phyloP scores from a whole-genome alignment of 495 filamentous ascomycete species.

The Lentithecium fluviatile region DNA sequence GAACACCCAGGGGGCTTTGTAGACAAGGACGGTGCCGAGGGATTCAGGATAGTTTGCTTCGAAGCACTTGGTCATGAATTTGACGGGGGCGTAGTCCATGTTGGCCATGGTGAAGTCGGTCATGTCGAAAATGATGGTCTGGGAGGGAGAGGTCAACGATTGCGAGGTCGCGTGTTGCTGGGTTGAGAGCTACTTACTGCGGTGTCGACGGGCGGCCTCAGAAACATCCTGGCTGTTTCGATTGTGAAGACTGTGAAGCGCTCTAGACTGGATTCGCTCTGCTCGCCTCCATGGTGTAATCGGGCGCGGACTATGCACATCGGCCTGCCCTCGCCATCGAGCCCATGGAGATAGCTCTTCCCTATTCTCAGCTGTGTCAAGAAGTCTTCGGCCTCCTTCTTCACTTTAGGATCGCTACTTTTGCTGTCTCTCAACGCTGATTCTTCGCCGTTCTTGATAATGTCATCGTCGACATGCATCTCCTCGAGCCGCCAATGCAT shows the following conservation, averaged over 20 bases:
- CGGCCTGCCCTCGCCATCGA: constrained; percentile 80
- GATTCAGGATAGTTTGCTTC: constrained; percentile 98
- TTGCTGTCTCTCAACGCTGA: constrained; percentile 60
- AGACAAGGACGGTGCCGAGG: constrained; percentile 87
- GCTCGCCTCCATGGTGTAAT: constrained; percentile 77
- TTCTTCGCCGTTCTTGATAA: constrained; percentile 77
- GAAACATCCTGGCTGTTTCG: constrained; percentile 82
- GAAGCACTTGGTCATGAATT: constrained; percentile 99
- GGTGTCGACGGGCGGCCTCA: constrained; percentile 80
- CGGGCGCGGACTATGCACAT: constrained; percentile 83
- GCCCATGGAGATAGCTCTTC: constrained; percentile 92
- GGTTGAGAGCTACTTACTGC: constrained; percentile 60
- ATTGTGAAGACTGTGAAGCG: constrained; percentile 91
- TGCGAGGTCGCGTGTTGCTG: neutral
- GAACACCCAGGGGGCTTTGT: constrained; percentile 97
- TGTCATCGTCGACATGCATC: constrained; percentile 80
- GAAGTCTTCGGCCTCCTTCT: constrained; percentile 77
- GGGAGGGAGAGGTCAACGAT: constrained; percentile 13
- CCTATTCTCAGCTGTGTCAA: constrained; percentile 80
- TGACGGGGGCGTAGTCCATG: constrained; percentile 97
- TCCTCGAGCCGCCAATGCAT: constrained; percentile 86
- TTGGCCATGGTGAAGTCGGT: constrained; percentile 88
- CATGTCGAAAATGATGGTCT: constrained; percentile 94
- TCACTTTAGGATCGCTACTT: constrained; percentile 53
- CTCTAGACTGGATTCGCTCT: constrained; percentile 76